Conservation (phyloP, 495 filamentous ascomycete genomes). For the Aspergillus ellipticus region DNA sequence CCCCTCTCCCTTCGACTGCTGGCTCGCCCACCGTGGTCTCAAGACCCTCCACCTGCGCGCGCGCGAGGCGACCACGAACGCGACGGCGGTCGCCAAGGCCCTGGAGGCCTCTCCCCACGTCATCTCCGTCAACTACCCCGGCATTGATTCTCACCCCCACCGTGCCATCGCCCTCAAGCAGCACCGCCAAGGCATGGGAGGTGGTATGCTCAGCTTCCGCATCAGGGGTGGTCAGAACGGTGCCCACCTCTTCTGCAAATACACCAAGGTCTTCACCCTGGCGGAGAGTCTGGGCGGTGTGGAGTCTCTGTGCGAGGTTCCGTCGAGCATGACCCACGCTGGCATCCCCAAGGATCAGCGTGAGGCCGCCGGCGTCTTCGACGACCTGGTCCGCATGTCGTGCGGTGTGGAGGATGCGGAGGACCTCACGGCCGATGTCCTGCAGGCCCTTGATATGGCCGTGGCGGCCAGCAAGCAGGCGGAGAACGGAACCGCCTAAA, state of each 20-base stretch:
- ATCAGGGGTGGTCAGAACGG: constrained; percentile 84
- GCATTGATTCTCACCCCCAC: constrained; percentile 80
- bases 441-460: constrained; percentile 77
- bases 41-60: constrained; percentile 96
- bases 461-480: constrained; percentile 37
- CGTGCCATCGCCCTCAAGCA: constrained; percentile 80
- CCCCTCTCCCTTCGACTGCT: constrained; percentile 92
- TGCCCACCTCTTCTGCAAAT: constrained; percentile 88
- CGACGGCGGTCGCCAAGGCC: constrained; percentile 67
- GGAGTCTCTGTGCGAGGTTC: constrained; percentile 87
- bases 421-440: constrained; percentile 79
- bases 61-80: constrained; percentile 77
- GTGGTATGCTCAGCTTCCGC: constrained; percentile 96
- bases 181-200: constrained; percentile 91
- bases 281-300: constrained; percentile 93
- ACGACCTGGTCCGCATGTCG: constrained; percentile 92
- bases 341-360: constrained; percentile 88
- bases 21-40: constrained; percentile 96
- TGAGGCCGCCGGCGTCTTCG: constrained; percentile 90
- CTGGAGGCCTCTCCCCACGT: constrained; percentile 81
- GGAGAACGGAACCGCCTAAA: constrained; percentile 25
- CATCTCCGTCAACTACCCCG: constrained; percentile 90
- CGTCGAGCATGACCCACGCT: constrained; percentile 91
- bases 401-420: constrained; percentile 90
- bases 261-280: constrained; percentile 84